These are phyloP conservation scores for Suillus weaverae DNA, from an alignment of 768 basidiomycete species.

Conservation along the genomic window DNA sequence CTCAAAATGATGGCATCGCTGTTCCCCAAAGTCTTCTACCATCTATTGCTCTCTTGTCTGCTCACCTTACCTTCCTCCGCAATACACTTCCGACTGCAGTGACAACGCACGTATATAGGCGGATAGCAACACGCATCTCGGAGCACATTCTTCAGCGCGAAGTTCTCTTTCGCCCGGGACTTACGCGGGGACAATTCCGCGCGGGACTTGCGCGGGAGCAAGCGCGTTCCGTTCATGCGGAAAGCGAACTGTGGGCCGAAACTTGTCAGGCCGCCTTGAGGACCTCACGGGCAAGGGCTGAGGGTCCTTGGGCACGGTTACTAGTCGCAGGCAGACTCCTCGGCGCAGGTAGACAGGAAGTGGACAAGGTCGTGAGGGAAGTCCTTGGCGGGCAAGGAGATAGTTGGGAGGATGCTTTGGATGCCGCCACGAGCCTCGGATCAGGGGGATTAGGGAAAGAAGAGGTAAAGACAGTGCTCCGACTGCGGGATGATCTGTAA, in stretches of 20 bases:
- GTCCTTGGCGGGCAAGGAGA: slow-evolving; percentile 18
- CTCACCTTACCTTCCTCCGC: slow-evolving; percentile 71
- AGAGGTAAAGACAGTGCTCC: slow-evolving; percentile 59
- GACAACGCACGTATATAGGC: slow-evolving; percentile 69
- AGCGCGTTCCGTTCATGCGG: slow-evolving; percentile 61
- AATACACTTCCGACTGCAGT: slow-evolving; percentile 58
- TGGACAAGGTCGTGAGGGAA: slow-evolving; percentile 28
- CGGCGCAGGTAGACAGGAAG: slow-evolving; percentile 47
- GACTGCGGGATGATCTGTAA: slow-evolving; percentile 42
- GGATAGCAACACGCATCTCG: slow-evolving; percentile 65
- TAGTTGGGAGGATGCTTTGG: slow-evolving; percentile 53
- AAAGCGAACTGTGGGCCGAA: slow-evolving; percentile 83
- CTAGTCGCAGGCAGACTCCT: slow-evolving; percentile 70
- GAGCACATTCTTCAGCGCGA: slow-evolving; percentile 83
- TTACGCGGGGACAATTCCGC: slow-evolving; percentile 40
- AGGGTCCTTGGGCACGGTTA: slow-evolving; percentile 76
- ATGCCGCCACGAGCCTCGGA: slow-evolving; percentile 52
- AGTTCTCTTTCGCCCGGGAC: slow-evolving; percentile 73
- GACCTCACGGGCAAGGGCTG: slow-evolving; percentile 50
- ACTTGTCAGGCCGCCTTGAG: slow-evolving; percentile 63
- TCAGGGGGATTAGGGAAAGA: slow-evolving; percentile 61
- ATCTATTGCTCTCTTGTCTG: slow-evolving; percentile 77
- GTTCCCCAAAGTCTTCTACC: slow-evolving; percentile 72
- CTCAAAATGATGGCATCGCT: slow-evolving; percentile 38
- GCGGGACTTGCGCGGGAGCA: slow-evolving; percentile 37